Evolutionary conservation across 1,139 yeast genomes (phyloP).

Genomic region (Candida pseudoviswanathii): DNA sequence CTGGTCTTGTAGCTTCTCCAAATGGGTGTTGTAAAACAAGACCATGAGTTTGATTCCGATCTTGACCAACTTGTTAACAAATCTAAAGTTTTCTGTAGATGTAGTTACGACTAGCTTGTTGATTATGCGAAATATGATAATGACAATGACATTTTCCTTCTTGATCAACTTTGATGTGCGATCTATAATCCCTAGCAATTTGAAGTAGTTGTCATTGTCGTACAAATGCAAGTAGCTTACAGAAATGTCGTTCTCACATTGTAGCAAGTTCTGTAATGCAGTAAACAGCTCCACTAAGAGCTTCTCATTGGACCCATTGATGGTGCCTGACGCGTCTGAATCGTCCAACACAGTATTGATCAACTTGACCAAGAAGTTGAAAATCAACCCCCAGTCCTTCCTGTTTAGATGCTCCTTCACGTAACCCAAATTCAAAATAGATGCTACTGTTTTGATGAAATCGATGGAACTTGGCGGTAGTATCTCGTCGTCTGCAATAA

Average conservation of each 20-base stretch:
- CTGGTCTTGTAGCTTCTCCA: constrained; percentile 35
- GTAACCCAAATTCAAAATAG: constrained; percentile 29
- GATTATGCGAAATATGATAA: constrained; percentile 34
- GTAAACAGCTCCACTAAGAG: constrained; percentile 21
- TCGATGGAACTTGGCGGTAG: constrained; percentile 40
- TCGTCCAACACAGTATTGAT: constrained; percentile 8
- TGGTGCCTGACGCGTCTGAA: neutral
- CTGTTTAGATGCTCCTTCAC: constrained; percentile 43
- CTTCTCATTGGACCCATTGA: constrained; percentile 10
- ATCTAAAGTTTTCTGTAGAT: constrained; percentile 33
- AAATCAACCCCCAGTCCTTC: constrained; percentile 32
- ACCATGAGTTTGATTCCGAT: constrained; percentile 34
- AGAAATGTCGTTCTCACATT: constrained; percentile 29
- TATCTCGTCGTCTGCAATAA: constrained; percentile 16
- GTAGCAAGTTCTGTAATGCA: constrained; percentile 27
- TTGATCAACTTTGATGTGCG: constrained; percentile 20
- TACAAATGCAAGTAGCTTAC: constrained; percentile 22
- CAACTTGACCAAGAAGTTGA: constrained; percentile 23
- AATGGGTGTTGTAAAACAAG: constrained; percentile 30
- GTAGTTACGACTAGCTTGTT: constrained; percentile 37
- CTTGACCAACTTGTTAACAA: constrained; percentile 30
- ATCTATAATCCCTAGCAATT: constrained; percentile 25
- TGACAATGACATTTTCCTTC: constrained; percentile 27
- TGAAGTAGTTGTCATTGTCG: constrained; percentile 21
- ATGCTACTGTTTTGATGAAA: constrained; percentile 30